A percentile compares a stretch with the other conserved stretches of the same genome.
These are phyloP conservation scores for Planoprotostelium fungivorum DNA, from an alignment of 78 protist genomes.

Conservation along the genomic window DNA sequence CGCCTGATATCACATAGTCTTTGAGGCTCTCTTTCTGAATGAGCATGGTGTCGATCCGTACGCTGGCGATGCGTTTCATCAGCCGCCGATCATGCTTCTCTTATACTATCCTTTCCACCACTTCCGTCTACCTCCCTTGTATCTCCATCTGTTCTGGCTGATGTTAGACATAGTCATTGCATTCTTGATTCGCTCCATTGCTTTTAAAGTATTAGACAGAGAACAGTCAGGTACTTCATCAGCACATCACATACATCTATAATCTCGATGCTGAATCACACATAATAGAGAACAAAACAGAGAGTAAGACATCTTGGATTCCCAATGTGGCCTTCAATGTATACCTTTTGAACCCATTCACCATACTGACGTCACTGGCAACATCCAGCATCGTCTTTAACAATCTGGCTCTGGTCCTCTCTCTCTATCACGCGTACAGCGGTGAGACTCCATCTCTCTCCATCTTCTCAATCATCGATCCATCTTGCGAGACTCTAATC, in stretches of 20 bases:
- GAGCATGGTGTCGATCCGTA: conserved; percentile 39
- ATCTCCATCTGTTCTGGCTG: neutral
- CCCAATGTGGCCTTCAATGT: conserved; percentile 43
- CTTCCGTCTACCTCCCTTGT: neutral
- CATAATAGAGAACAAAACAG: neutral
- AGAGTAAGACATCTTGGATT: neutral
- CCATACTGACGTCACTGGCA: conserved; percentile 45
- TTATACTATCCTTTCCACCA: conserved; percentile 22
- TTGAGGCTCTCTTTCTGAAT: conserved; percentile 40
- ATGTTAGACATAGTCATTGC: neutral
- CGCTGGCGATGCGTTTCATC: conserved; percentile 54
- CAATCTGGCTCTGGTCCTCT: conserved; percentile 16
- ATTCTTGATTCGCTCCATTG: neutral
- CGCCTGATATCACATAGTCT: conserved; percentile 9
- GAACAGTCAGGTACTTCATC: too few relatives aligned
- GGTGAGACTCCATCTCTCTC: conserved; percentile 2
- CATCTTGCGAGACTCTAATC: neutral
- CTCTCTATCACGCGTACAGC: conserved; percentile 19
- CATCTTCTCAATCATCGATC: neutral
- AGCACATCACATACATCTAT: too few relatives aligned
- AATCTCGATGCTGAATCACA: neutral
- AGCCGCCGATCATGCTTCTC: conserved; percentile 45
- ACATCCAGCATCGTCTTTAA: conserved; percentile 52
- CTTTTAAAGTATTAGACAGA: too few relatives aligned
- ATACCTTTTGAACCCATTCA: conserved; percentile 61